Evolutionary conservation across 169 alveolate genomes (phyloP), one percentile per base, ranked within the genome.

Genomic region (Plasmodium gaboni): DNA sequence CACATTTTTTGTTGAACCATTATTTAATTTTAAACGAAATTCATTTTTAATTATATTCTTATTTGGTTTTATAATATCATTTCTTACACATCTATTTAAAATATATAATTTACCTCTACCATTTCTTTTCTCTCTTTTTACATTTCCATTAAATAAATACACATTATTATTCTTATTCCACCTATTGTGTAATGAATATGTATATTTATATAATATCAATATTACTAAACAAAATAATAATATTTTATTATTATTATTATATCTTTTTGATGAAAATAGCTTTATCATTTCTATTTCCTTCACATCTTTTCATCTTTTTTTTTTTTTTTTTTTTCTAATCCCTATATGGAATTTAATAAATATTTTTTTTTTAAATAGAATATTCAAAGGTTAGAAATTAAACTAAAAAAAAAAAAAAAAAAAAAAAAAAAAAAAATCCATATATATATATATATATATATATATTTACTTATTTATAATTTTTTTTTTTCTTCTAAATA

Each of bases 231-330:
- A 68, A 68, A 83, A 38, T 48, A 67, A 63, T 32, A 42, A 13
- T 10, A 9, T 51, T 53, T 55, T 53, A 38, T 32, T 12, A 42
- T 80, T 60, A 24, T 32, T 12, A 42, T 83, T 60, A 24, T 68
- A 60, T 42, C 73, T 71, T 57, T 68, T 83, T 48, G 64, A 48
- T 28, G 69, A 83, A 69, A 83, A 83, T 83, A 57, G 32, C 46
- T 68, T 83, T 13, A 83, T 42, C 91, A 83, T 83, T 68, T 83
- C 91, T 63, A 83, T 68, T 83, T 55, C 69, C 44, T 13, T 19
- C 12, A 46, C 67, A 57, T 57, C 46, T 68, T 72, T 53, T 80
- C 61, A 17, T 59, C 44, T 73, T 24, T 71, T 71, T 53, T 72
- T 72, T 71, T 51, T n/a, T 44, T 46, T 22, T 68, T 17, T 13